Evolutionary conservation across 179 eudicot genomes (phyloP).

Genomic region (Sideroxylon spinosum): DNA sequence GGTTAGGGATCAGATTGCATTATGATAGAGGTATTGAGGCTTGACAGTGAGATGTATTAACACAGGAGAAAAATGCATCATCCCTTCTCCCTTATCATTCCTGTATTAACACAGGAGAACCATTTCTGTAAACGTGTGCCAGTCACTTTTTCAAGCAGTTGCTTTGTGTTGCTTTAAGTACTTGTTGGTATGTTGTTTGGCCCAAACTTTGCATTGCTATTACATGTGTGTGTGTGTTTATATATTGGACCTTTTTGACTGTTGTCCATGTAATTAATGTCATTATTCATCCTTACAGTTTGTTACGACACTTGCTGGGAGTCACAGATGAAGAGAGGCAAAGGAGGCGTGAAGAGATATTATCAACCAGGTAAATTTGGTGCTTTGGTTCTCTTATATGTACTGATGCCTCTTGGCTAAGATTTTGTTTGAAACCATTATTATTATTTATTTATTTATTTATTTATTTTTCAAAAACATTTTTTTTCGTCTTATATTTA

Average conservation of each 20-base stretch:
- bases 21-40: neutral
- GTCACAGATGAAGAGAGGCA: conserved; percentile 83
- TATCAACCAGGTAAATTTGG: conserved; percentile 71
- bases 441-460: too few relatives aligned
- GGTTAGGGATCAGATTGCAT: neutral
- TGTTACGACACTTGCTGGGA: conserved; percentile 76
- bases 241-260: neutral
- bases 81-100: neutral
- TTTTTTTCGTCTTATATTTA: too few relatives aligned
- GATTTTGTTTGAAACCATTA: too few relatives aligned
- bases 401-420: neutral
- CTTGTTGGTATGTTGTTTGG: neutral
- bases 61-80: conserved; percentile 5
- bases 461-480: too few relatives aligned
- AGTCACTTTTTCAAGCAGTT: neutral
- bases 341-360: conserved; percentile 84
- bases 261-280: conserved; percentile 10
- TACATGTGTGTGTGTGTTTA: neutral
- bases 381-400: conserved; percentile 7
- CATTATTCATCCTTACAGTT: conserved; percentile 45
- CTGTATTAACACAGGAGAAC: neutral
- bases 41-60: neutral
- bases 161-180: neutral
- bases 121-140: neutral
- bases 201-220: neutral